phyloP scores from a whole-genome alignment of 306 rosid genomes.

The Vigna reflexopilosa region DNA sequence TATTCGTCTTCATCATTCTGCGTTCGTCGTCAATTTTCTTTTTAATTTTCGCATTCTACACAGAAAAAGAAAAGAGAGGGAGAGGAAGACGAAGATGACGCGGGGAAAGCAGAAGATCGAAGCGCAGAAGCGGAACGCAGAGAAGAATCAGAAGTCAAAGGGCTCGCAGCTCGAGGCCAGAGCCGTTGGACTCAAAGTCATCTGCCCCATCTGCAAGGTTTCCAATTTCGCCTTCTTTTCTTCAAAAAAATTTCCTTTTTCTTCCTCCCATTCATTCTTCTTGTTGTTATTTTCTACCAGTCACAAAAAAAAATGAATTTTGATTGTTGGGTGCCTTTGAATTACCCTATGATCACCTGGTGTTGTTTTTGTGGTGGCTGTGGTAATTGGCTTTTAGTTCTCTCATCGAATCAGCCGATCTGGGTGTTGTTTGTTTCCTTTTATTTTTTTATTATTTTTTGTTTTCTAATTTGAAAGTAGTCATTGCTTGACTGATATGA shows the following conservation, averaged over 20 bases:
- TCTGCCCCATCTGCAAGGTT: conserved; percentile 93
- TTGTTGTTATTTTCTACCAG: not conserved
- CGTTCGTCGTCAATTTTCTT: not conserved
- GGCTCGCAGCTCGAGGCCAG: conserved; percentile 94
- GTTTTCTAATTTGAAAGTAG: not conserved
- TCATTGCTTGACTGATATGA: conserved; percentile 5
- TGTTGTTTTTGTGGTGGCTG: not conserved
- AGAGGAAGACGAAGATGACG: conserved; percentile 59
- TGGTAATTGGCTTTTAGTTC: not conserved
- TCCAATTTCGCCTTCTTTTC: not conserved
- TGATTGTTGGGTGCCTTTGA: not conserved
- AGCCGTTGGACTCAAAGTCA: conserved; percentile 83
- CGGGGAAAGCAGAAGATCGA: conserved; percentile 98
- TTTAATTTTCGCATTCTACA: not conserved
- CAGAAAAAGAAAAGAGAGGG: too few relatives aligned
- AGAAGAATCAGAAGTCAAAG: conserved; percentile 78
- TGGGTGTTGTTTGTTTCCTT: conserved; percentile 11
- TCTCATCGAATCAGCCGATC: conserved; percentile 38
- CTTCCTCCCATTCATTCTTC: too few relatives aligned
- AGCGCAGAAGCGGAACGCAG: conserved; percentile 86
- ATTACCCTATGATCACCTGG: not conserved
- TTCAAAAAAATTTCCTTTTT: not conserved
- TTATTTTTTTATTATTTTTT: not conserved
- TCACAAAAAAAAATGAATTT: not conserved
- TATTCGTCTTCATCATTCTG: not conserved